These are phyloP conservation scores for Auriscalpium microsporum DNA, from an alignment of 768 basidiomycete genomes.

Conservation along the genomic window DNA sequence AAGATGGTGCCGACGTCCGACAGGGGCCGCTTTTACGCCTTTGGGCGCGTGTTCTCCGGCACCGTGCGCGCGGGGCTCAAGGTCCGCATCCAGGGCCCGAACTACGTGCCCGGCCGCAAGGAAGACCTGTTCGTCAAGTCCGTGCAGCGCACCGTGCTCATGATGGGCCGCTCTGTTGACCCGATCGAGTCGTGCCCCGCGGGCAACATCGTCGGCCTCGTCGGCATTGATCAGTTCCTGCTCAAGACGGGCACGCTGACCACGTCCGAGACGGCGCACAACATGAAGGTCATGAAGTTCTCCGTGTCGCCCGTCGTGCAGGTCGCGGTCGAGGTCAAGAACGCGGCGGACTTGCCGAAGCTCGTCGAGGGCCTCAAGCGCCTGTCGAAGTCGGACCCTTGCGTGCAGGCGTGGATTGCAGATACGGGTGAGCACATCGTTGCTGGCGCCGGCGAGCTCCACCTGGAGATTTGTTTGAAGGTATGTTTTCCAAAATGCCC, in stretches of 20 bases:
- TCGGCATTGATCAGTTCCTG: conserved; percentile 99
- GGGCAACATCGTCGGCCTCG: conserved; percentile 97
- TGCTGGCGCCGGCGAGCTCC: conserved; percentile 97
- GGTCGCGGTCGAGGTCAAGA: conserved; percentile 99
- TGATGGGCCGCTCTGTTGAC: conserved; percentile 99
- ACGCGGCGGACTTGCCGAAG: conserved; percentile 97
- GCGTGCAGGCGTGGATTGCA: conserved; percentile 89
- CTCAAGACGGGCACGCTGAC: conserved; percentile 99
- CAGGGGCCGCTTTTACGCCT: conserved; percentile 99
- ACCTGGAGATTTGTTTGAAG: conserved; percentile 99
- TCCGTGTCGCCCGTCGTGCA: conserved; percentile 99
- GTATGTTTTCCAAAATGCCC: conserved; percentile 27
- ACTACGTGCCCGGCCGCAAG: conserved; percentile 98
- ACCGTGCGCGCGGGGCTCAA: conserved; percentile 96
- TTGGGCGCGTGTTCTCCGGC: conserved; percentile 99
- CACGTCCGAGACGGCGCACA: conserved; percentile 96
- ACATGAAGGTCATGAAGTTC: conserved; percentile 99
- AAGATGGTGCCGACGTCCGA: conserved; percentile 99
- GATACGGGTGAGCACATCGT: conserved; percentile 98
- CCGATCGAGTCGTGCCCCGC: conserved; percentile 99
- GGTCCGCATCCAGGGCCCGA: conserved; percentile 98
- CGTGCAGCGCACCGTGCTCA: conserved; percentile 96
- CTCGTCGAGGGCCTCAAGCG: conserved; percentile 99
- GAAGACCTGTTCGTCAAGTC: conserved; percentile 97
- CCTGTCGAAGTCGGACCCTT: conserved; percentile 99